Conservation (phyloP, 768 basidiomycete species). For the Phaeotremella fagi region DNA sequence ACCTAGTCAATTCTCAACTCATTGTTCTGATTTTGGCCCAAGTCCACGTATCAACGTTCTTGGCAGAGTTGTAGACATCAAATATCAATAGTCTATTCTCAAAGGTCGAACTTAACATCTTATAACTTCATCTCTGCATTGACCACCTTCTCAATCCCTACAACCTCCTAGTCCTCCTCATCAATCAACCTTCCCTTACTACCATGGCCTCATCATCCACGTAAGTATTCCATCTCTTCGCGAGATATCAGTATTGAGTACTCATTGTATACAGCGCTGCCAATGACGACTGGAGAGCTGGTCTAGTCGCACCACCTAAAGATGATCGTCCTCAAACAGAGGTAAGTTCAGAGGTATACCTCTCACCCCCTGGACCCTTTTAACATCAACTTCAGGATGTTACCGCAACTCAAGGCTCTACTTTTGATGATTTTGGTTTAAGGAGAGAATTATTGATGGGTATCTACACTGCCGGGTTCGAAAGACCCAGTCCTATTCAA, state of each 20-base stretch:
- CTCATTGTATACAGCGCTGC: no score
- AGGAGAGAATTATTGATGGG: conserved; percentile 97
- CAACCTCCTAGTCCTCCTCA: not conserved
- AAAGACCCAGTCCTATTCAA: conserved; percentile 95
- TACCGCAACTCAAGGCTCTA: conserved; percentile 81
- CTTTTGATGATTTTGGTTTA: conserved; percentile 92
- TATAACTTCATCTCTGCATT: no score
- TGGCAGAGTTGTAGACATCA: no score
- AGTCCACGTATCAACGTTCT: no score
- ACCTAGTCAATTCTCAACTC: no score
- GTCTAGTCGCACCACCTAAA: conserved; percentile 80
- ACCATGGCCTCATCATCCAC: conserved; percentile 37
- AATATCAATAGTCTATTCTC: no score
- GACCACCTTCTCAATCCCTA: no score
- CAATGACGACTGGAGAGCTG: conserved; percentile 60
- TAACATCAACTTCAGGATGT: conserved; percentile 59
- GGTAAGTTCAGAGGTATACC: conserved; percentile 39
- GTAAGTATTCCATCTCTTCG: conserved; percentile 23
- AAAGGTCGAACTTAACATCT: no score
- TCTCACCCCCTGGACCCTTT: not conserved
- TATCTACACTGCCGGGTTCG: conserved; percentile 92
- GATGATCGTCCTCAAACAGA: conserved; percentile 92
- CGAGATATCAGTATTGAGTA: no score
- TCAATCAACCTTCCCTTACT: not conserved
- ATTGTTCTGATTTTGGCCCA: no score